Evolutionary conservation across 306 rosid genomes (phyloP), one percentile per base, ranked within the genome.

Genomic region (Rubus parviflorus): DNA sequence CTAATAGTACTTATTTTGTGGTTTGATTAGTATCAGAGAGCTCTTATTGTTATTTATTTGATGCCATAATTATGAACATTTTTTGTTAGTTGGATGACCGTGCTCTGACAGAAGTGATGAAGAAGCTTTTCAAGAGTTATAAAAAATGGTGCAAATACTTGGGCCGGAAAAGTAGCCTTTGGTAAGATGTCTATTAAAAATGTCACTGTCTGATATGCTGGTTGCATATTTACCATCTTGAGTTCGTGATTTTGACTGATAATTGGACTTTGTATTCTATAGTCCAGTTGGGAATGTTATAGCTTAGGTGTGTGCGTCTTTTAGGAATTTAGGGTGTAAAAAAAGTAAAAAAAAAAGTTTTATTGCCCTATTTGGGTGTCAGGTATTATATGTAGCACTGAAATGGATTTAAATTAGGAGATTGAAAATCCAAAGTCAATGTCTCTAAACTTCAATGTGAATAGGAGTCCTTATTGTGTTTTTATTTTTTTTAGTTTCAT

Each of bases 71-170:
- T 72, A 17, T 80, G 48, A 74, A 6, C 48, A 23, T 84, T 63
- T 79, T 80, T 85, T 56, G 81, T 72, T 88, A 95, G 98, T 87
- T 95, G 97, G 98, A 95, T 61, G 98, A 95, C 52, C 89, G 96
- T 75, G 98, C 98, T 0, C 81, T 95, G 66, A 92, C 97, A 37
- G 98, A 92, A 72, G 98, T 95, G 80, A 95, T 95, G 98, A 95
- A 95, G 90, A 95, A 95, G 86, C 92, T 95, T 77, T 95, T 95
- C 89, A 95, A 92, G 88, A 95, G 89, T 85, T 95, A 95, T 81
- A 95, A 95, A 78, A 90, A 89, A 71, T 95, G 98, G 98, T 95
- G 98, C 97, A 95, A 92, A 86, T 95, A 90, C 84, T 88, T 95
- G 92, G 96, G 89, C 78, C 91, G 98, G 82, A 95, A 92, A 86